A percentile compares a stretch with the other conserved stretches of the same genome.
These are phyloP conservation scores for Scedosporium minutisporum DNA, from an alignment of 2,329 filamentous ascomycete genomes.

Conservation along the genomic window DNA sequence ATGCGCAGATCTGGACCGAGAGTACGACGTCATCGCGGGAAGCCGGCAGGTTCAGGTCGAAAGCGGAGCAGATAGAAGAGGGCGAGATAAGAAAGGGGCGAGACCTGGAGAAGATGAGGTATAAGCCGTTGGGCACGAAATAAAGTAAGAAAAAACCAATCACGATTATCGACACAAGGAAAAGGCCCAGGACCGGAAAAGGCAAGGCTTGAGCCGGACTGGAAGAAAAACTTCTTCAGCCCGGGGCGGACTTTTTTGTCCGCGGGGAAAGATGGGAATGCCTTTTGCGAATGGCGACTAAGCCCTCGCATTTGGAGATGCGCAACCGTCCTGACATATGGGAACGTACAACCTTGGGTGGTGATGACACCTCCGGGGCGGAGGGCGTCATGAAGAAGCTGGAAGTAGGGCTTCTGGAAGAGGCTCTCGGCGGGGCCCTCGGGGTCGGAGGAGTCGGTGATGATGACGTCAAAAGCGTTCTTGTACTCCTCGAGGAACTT, in stretches of 20 bases:
- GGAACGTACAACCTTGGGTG: slow-evolving; percentile 99
- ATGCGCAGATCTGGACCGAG: not conserved
- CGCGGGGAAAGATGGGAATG: not conserved
- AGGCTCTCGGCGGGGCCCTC: slow-evolving; percentile 92
- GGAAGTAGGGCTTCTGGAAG: slow-evolving; percentile 98
- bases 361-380: slow-evolving; percentile 95
- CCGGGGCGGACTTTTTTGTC: not conserved
- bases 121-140: slow-evolving; percentile 1
- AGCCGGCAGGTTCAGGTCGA: not conserved
- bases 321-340: slow-evolving; percentile 33
- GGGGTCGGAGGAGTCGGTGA: slow-evolving; percentile 96
- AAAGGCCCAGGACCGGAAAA: slow-evolving; percentile 10
- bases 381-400: slow-evolving; percentile 82
- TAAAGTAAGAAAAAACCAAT: not conserved
- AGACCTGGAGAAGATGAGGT: not conserved
- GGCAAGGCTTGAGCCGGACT: slow-evolving; percentile 2
- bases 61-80: not conserved
- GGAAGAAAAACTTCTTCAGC: not conserved
- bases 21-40: not conserved
- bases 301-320: not conserved
- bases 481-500: slow-evolving; percentile 96
- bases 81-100: slow-evolving; percentile 1
- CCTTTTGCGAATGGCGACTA: not conserved
- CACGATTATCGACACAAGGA: slow-evolving; percentile 4
- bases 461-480: slow-evolving; percentile 98